Conservation (phyloP, 2,329 filamentous ascomycete species). For the Chaetomium sp. region DNA sequence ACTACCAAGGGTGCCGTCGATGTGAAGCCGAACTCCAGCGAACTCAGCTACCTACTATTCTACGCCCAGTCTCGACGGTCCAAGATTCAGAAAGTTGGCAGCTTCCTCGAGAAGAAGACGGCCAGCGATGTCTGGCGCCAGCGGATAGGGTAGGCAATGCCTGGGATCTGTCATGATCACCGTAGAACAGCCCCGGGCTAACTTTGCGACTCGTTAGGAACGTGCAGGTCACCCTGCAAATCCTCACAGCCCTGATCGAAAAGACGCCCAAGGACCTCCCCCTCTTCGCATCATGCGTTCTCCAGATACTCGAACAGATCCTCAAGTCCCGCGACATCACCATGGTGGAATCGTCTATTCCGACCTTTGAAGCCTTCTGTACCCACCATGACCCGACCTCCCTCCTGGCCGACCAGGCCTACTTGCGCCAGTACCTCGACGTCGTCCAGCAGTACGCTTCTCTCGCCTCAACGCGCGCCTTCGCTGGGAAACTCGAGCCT, state of each 20-base stretch:
- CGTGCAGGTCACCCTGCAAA: constrained; percentile 92
- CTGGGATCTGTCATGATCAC: background rate
- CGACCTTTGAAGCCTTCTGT: constrained; percentile 87
- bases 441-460: constrained; percentile 78
- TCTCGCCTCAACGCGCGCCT: constrained; percentile 68
- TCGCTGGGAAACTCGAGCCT: constrained; percentile 54
- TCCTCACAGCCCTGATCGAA: constrained; percentile 87
- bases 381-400: constrained; percentile 83
- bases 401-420: constrained; percentile 82
- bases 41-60: constrained; percentile 95
- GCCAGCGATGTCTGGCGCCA: constrained; percentile 87
- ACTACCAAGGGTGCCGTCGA: constrained; percentile 89
- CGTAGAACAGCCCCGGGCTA: background rate
- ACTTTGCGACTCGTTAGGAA: constrained; percentile 57
- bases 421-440: constrained; percentile 78
- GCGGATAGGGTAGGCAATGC: constrained; percentile 70
- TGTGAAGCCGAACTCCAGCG: constrained; percentile 93
- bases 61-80: constrained; percentile 92
- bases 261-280: constrained; percentile 89
- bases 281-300: constrained; percentile 80
- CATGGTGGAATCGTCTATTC: constrained; percentile 87
- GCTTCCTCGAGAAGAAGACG: constrained; percentile 92
- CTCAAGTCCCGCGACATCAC: constrained; percentile 85
- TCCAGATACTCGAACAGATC: constrained; percentile 81
- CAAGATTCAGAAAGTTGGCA: constrained; percentile 95